Percentiles rank a stretch among this genome's conserved stretches.
Conservation (phyloP, 2,329 filamentous ascomycete species). For the Xylariaceae sp. region DNA sequence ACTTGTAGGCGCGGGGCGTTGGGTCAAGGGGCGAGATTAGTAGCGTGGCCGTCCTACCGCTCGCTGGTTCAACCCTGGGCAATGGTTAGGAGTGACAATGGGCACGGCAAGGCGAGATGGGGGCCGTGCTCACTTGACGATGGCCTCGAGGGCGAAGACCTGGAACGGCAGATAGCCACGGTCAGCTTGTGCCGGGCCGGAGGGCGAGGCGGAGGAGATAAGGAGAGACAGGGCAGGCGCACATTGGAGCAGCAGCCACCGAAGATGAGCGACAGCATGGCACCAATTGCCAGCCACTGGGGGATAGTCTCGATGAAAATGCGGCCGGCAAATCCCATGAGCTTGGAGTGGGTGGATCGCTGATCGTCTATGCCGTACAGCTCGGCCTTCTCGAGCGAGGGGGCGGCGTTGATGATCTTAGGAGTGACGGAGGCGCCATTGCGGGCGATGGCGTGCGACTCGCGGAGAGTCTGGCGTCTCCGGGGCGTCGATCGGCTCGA, state of each 20-base stretch:
- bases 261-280: slow-evolving; percentile 83
- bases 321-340: slow-evolving; percentile 48
- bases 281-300: slow-evolving; percentile 58
- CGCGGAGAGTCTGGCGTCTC: slow-evolving; percentile 43
- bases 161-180: slow-evolving; percentile 38
- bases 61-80: slow-evolving; percentile 72
- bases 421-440: slow-evolving; percentile 38
- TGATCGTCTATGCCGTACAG: slow-evolving; percentile 53
- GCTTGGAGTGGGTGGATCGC: slow-evolving; percentile 45
- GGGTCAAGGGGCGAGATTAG: slow-evolving; percentile 5
- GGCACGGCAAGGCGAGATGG: slow-evolving; percentile 11
- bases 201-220: neutral
- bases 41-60: slow-evolving; percentile 52
- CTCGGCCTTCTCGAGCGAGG: slow-evolving; percentile 51
- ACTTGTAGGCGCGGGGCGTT: slow-evolving; percentile 6
- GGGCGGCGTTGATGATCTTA: slow-evolving; percentile 52
- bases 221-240: slow-evolving; percentile 14
- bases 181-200: neutral
- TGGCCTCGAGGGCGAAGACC: slow-evolving; percentile 94
- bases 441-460: slow-evolving; percentile 38
- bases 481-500: slow-evolving; percentile 38
- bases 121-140: slow-evolving; percentile 70
- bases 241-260: slow-evolving; percentile 95
- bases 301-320: slow-evolving; percentile 57
- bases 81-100: slow-evolving; percentile 18